Evolutionary conservation across 345 rosid genomes (phyloP), one percentile per base, ranked within the genome.

Genomic region (Eucalyptus decipiens): DNA sequence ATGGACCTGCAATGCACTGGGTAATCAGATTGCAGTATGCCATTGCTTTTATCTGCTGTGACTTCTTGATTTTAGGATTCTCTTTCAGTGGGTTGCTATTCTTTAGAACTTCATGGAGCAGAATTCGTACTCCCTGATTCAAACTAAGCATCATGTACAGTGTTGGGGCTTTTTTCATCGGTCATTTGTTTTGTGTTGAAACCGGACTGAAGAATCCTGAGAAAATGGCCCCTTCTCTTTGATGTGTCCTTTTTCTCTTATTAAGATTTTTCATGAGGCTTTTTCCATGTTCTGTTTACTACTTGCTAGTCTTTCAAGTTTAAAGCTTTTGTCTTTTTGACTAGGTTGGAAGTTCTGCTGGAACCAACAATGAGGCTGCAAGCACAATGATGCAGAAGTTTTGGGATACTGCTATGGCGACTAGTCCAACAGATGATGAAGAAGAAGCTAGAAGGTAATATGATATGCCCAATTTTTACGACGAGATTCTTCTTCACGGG

Each of bases 331-430:
- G 85, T 69, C 80, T 87, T 62, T 21, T 81, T 90, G 87, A 92
- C 91, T 89, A 98, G 99, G 99, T 91, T 80, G 99, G 99, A 88
- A 96, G 89, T 87, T 92, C 96, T 86, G 90, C 94, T 86, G 99
- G 96, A 91, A 90, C 94, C 89, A 95, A 90, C 88, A 96, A 91
- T 89, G 99, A 98, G 94, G 92, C 96, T 58, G 90, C 97, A 83
- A 93, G 91, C 95, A 90, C 97, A 28, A 93, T 97, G 99, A 96
- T 97, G 99, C 99, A 98, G 87, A 98, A 95, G 92, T 97, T 98
- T 94, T 98, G 99, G 99, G 99, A 98, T 94, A 97, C 99, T 45
- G 99, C 99, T 87, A 94, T 97, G 97, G 95, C 95, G 51, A 88
- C 94, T 87, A 94, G 96, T 93, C 96, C 97, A 72, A 76, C 91